A percentile compares a stretch with the other conserved stretches of the same genome.
Evolutionary conservation across 2,329 filamentous ascomycete species (phyloP).

Genomic region (Aspergillus latus): DNA sequence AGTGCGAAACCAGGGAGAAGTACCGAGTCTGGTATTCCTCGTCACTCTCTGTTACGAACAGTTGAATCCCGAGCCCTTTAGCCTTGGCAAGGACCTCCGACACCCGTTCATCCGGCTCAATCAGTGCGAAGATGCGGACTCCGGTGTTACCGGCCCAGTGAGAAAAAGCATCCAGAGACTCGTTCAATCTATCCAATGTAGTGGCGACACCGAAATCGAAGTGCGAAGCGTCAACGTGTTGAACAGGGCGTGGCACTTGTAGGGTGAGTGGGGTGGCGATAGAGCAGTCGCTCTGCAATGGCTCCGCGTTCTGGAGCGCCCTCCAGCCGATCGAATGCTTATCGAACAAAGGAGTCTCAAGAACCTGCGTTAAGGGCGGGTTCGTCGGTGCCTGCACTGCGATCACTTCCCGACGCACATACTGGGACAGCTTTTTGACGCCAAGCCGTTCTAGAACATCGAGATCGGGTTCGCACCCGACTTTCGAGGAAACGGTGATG

Average conservation of each 20-base stretch:
- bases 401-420: conserved; percentile 33
- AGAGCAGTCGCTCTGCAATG: conserved; percentile 33
- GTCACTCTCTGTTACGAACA: conserved; percentile 34
- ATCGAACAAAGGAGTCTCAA: conserved; percentile 30
- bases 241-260: conserved; percentile 47
- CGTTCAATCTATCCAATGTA: conserved; percentile 50
- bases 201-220: conserved; percentile 61
- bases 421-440: conserved; percentile 29
- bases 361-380: conserved; percentile 28
- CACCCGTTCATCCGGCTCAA: conserved; percentile 43
- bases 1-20: conserved; percentile 55
- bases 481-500: conserved; percentile 30
- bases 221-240: conserved; percentile 48
- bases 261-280: conserved; percentile 50
- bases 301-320: conserved; percentile 5
- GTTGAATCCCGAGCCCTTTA: conserved; percentile 44
- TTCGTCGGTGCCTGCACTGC: conserved; percentile 25
- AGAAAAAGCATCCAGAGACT: conserved; percentile 53
- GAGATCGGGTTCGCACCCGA: conserved; percentile 31
- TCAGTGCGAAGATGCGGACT: conserved; percentile 54
- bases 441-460: conserved; percentile 26
- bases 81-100: conserved; percentile 36
- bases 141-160: conserved; percentile 58
- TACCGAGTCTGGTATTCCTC: conserved; percentile 52
- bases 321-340: conserved; percentile 1